phyloP scores from a whole-genome alignment of 345 rosid species.

The Cardamine resedifolia region DNA sequence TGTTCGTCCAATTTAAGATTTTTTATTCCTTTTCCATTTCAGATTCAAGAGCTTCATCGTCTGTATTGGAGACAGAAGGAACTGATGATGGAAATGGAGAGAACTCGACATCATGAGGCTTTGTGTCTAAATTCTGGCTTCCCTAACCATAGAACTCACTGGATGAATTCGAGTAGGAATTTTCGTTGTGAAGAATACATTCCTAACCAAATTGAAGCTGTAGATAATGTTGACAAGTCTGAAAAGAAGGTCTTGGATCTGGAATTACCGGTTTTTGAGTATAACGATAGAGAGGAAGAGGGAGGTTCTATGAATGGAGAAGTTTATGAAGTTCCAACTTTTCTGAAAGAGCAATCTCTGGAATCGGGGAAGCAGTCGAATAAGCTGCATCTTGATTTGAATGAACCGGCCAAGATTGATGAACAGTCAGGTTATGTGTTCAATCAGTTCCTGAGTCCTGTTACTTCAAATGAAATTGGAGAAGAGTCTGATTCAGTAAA shows the following conservation, averaged over 20 bases:
- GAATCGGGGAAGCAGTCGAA: slow-evolving; percentile 25
- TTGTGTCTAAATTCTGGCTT: slow-evolving; percentile 30
- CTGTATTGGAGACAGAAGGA: slow-evolving; percentile 55
- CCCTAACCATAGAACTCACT: slow-evolving; percentile 30
- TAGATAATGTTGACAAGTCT: slow-evolving; percentile 37
- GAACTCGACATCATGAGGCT: slow-evolving; percentile 18
- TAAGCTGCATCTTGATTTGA: slow-evolving; percentile 47
- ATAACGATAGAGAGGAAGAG: slow-evolving; percentile 41
- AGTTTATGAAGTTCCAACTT: slow-evolving; percentile 19
- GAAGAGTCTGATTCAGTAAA: slow-evolving; percentile 3
- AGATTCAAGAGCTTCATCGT: slow-evolving; percentile 66
- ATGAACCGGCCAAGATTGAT: slow-evolving; percentile 46
- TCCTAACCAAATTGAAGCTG: slow-evolving; percentile 22
- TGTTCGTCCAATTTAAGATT: neutral
- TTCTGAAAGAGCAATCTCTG: slow-evolving; percentile 17
- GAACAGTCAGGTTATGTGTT: slow-evolving; percentile 33
- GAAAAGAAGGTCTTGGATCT: slow-evolving; percentile 57
- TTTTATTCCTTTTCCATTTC: slow-evolving; percentile 22
- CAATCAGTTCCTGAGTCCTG: slow-evolving; percentile 33
- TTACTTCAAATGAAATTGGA: slow-evolving; percentile 4
- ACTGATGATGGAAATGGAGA: slow-evolving; percentile 53
- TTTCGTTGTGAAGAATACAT: slow-evolving; percentile 8
- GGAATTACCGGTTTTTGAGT: slow-evolving; percentile 50
- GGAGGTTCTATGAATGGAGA: slow-evolving; percentile 24
- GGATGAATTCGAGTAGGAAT: slow-evolving; percentile 29